A percentile compares a stretch with the other conserved stretches of the same genome.
These are phyloP conservation scores for Astragalus glycyphyllos DNA, from an alignment of 306 rosid genomes.

Conservation along the genomic window DNA sequence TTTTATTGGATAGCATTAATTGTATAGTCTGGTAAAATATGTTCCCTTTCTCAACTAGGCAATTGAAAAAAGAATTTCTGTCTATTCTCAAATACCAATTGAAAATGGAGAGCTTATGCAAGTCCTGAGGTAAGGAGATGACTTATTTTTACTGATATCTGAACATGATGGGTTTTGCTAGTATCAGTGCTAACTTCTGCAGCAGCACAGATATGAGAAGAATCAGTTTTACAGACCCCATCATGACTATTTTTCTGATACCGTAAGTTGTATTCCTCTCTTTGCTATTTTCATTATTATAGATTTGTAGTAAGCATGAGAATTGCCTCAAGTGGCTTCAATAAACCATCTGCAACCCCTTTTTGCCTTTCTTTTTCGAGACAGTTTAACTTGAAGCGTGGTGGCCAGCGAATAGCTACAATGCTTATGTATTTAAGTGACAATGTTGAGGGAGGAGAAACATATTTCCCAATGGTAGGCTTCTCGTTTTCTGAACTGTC, in stretches of 20 bases:
- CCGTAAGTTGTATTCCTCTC: slow-evolving; percentile 64
- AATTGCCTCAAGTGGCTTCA: slow-evolving; percentile 37
- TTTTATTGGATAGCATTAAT: slow-evolving; percentile 21
- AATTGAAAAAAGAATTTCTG: slow-evolving; percentile 91
- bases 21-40: slow-evolving; percentile 39
- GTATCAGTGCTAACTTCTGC: slow-evolving; percentile 72
- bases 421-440: slow-evolving; percentile 92
- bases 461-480: slow-evolving; percentile 84
- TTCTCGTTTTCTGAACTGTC: slow-evolving; percentile 41
- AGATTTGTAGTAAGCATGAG: slow-evolving; percentile 19
- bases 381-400: slow-evolving; percentile 96
- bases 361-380: slow-evolving; percentile 23
- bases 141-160: slow-evolving; percentile 32
- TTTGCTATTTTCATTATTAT: slow-evolving; percentile 19
- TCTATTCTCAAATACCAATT: slow-evolving; percentile 87
- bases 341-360: slow-evolving; percentile 32
- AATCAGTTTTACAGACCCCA: slow-evolving; percentile 86
- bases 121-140: slow-evolving; percentile 79
- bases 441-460: slow-evolving; percentile 97
- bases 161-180: slow-evolving; percentile 38
- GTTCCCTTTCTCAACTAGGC: slow-evolving; percentile 66
- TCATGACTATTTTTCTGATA: slow-evolving; percentile 96
- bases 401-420: slow-evolving; percentile 98
- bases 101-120: slow-evolving; percentile 97
- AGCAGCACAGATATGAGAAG: slow-evolving; percentile 98